Base-by-base conservation (phyloP, 306 rosid genomes). In the Cucurbita maxima region DNA sequence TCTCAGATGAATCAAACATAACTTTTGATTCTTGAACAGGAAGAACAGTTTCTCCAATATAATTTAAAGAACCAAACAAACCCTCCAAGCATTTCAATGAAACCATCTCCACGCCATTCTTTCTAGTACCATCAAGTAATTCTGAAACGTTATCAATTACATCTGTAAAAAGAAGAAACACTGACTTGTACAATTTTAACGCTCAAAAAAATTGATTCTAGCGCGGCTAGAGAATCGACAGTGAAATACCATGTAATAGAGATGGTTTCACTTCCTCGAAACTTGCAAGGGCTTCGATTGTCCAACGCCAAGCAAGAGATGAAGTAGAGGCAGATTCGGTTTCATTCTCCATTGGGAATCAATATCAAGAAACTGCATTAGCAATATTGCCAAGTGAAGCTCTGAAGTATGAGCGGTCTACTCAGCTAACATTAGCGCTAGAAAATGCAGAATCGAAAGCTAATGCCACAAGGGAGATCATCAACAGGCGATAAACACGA, bases 61-160 rank as follows among this genome's bases (percentile, higher is more conserved):
- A 73, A 77, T 22, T 12, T 51, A 50, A 34, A 48, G 71, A 62
- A 75, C 60, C 69, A 82, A 74, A 77, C 52, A 90, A 43, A 57
- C 71, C 79, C 82, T 83, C 98, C 88, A 93, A 86, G 72, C 92
- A 93, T 83, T 83, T 87, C 53, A 84, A 20, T 62, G 98, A 87
- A 79, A 93, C 55, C 79, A 82, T 71, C 76, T 93, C 97, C 77
- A 64, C 86, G 7, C 83, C 76, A 58, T 70, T 86, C 55, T 80
- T 76, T 20, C 84, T 71, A 48, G 71, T 63, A 40, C 74, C 81
- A 68, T 78, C 78, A 6, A 59, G 82, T 71, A 37, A 70, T 19
- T 82, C 73, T 41, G 90, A 85, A 52, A 85, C 89, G 8, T 55
- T 51, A 60, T 83, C 69, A 66, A 87, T 48, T 73, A 88, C 74